Base-by-base conservation (phyloP, 2,329 filamentous ascomycete species). In the Epichloe bromicola region DNA sequence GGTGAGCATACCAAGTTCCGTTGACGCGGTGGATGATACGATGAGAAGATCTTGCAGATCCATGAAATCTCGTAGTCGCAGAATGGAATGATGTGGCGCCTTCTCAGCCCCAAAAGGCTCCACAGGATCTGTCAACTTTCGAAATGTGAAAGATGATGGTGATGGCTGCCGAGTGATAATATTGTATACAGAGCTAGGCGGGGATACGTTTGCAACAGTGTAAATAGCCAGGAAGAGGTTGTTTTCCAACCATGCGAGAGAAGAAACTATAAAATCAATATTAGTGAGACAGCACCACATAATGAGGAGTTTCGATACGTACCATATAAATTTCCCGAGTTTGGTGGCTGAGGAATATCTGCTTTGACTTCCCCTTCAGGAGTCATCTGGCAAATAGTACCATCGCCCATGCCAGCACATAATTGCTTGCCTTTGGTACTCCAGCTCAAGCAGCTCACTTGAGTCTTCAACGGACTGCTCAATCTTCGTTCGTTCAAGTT, bases 381-480 rank as follows among this genome's bases (percentile, higher is more conserved):
- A 7, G 86, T 88, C 78, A 97, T 84, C 65, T 96, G 90, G 51
- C 79, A 78, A 49, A 85, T 82, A 12, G 82, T 83, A 52, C 93
- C 93, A 67, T 96, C 81, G 6, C 75, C 82, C 58, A 93, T 73
- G 15, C 94, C 93, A 57, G 88, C 90, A 43, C 95, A 83, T 42
- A 98, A 73, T 64, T 97, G 91, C 65, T 95, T 98, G 45, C 93
- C 93, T 63, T 84, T 88, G 54, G 81, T 85, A 65, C 93, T 98
- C 93, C 94, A 98, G 51, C 86, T 84, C 5, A 88, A 78, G 60
- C 86, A 93, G 63, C 83, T 89, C 30, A 95, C 90, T 46, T 85
- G 83, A 30, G 78, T 73, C 60, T 83, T 87, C 56, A 95, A 72
- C 1, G 60, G 72, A 56, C 70, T 76, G 36, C 86, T 87, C 56